phyloP scores from a whole-genome alignment of 2,329 filamentous ascomycete genomes.

The Hypoxylon sp. region DNA sequence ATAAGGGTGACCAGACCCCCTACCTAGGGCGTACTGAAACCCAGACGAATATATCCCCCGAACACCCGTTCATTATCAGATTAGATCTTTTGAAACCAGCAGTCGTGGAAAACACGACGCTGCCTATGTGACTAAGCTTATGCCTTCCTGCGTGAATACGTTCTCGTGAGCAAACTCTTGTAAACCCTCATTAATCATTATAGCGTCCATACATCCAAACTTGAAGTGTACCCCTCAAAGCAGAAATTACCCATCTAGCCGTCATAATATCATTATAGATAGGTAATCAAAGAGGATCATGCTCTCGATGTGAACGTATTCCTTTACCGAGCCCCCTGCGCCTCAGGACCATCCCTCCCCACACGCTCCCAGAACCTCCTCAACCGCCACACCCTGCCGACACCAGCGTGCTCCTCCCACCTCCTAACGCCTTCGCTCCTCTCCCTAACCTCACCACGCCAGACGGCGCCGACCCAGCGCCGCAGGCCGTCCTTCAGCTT shows the following conservation, averaged over 20 bases:
- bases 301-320: neutral
- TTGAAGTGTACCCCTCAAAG: constrained; percentile 1
- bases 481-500: constrained; percentile 76
- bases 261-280: neutral
- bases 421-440: constrained; percentile 63
- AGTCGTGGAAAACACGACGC: constrained; percentile 6
- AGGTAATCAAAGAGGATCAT: neutral
- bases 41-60: constrained; percentile 8
- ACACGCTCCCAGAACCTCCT: constrained; percentile 77
- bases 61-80: constrained; percentile 15
- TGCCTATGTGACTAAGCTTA: neutral
- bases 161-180: constrained; percentile 15
- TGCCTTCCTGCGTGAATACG: constrained; percentile 9
- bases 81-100: constrained; percentile 18
- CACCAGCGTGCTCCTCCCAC: constrained; percentile 66
- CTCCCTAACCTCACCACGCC: constrained; percentile 67
- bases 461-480: constrained; percentile 74
- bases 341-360: constrained; percentile 58
- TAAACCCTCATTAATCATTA: constrained; percentile 13
- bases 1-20: constrained; percentile 19
- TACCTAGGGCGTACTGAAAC: constrained; percentile 7
- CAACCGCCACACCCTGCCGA: constrained; percentile 73
- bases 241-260: constrained; percentile 9
- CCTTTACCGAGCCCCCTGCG: constrained; percentile 20
- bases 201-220: constrained; percentile 24